Percentiles rank a stretch among this genome's conserved stretches.
phyloP scores from a whole-genome alignment of 495 filamentous ascomycete genomes.

The Xylaria cubensis region DNA sequence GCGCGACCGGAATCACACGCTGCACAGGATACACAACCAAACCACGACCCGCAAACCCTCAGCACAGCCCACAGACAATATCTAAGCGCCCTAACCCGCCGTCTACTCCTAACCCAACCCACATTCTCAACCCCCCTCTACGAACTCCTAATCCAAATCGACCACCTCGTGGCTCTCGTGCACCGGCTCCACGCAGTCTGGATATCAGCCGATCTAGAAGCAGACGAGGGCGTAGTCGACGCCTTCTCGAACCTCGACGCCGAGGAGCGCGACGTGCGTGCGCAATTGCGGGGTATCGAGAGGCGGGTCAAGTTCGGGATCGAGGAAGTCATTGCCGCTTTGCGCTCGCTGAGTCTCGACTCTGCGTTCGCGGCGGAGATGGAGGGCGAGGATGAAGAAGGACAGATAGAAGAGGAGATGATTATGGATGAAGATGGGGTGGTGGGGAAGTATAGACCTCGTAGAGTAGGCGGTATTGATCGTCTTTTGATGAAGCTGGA shows the following conservation, averaged over 20 bases:
- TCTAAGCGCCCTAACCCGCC: conserved; percentile 67
- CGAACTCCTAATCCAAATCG: conserved; percentile 71
- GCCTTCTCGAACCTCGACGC: conserved; percentile 69
- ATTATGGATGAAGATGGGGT: conserved; percentile 42
- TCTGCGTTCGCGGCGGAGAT: conserved; percentile 34
- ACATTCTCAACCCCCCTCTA: conserved; percentile 76
- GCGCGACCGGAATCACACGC: neutral
- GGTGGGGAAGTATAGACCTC: conserved; percentile 62
- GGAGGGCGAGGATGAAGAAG: conserved; percentile 36
- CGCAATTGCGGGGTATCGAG: conserved; percentile 61
- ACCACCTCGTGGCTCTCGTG: conserved; percentile 77
- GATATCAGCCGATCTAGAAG: conserved; percentile 74
- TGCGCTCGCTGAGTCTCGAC: conserved; percentile 47
- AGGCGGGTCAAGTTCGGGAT: conserved; percentile 64
- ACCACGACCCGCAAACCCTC: conserved; percentile 80
- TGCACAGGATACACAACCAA: conserved; percentile 26
- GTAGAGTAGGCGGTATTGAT: conserved; percentile 75
- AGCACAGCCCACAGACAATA: conserved; percentile 79
- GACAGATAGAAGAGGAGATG: conserved; percentile 1
- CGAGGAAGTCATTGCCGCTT: conserved; percentile 63
- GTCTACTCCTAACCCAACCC: conserved; percentile 72
- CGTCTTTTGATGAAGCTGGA: conserved; percentile 87
- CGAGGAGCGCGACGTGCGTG: conserved; percentile 70
- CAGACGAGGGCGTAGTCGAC: conserved; percentile 79
- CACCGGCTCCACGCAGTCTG: conserved; percentile 75